phyloP scores from a whole-genome alignment of 2,329 filamentous ascomycete genomes.

The Cladobotryum protrusum region DNA sequence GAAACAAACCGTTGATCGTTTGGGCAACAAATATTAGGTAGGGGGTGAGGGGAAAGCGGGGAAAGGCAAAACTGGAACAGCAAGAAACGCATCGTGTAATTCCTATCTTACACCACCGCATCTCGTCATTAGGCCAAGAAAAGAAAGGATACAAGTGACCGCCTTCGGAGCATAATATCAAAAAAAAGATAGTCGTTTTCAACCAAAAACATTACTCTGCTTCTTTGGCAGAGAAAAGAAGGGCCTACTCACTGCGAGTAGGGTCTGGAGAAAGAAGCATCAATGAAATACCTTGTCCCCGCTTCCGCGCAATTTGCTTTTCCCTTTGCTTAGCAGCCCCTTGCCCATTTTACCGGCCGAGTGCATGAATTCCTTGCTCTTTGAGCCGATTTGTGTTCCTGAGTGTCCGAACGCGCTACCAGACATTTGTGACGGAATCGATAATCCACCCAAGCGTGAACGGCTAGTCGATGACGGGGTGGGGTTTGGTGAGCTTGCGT shows the following conservation, averaged over 20 bases:
- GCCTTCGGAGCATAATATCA: constrained; percentile 22
- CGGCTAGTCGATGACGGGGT: constrained; percentile 26
- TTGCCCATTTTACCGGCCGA: constrained; percentile 85
- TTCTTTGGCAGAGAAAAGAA: constrained; percentile 19
- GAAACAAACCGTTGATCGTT: constrained; percentile 18
- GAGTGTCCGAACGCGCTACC: constrained; percentile 46
- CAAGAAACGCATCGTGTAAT: constrained; percentile 32
- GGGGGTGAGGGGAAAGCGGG: background rate
- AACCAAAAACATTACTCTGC: constrained; percentile 23
- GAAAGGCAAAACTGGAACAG: constrained; percentile 11
- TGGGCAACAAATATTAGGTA: constrained; percentile 7
- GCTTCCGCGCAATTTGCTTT: constrained; percentile 68
- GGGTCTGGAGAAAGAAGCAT: constrained; percentile 30
- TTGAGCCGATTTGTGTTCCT: constrained; percentile 63
- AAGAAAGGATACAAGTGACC: constrained; percentile 16
- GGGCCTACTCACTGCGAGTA: constrained; percentile 16
- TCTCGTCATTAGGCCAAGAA: constrained; percentile 30
- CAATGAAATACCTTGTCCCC: constrained; percentile 86
- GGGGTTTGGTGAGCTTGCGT: constrained; percentile 32
- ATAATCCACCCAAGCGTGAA: constrained; percentile 28
- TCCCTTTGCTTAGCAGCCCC: constrained; percentile 84
- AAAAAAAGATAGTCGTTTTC: background rate
- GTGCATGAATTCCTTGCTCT: constrained; percentile 84
- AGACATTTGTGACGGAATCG: constrained; percentile 34
- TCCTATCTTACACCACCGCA: constrained; percentile 35